Evolutionary conservation across 495 filamentous ascomycete genomes (phyloP).

Genomic region (Oleoguttula mirabilis): DNA sequence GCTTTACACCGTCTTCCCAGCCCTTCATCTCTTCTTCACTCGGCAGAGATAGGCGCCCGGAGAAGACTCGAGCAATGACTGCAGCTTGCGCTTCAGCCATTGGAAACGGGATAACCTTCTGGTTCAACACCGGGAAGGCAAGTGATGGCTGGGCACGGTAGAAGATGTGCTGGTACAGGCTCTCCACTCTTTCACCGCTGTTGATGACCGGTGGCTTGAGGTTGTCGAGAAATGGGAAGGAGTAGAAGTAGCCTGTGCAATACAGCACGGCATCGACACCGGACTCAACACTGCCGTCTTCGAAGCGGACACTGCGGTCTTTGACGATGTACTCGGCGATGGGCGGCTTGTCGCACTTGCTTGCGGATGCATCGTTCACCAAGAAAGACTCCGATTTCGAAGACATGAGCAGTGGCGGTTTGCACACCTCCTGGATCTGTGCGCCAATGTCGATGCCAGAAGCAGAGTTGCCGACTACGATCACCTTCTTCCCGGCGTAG

Average conservation of each 20-base stretch:
- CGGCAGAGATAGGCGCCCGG: slow-evolving; percentile 54
- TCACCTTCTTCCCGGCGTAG: slow-evolving; percentile 51
- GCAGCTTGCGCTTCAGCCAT: slow-evolving; percentile 67
- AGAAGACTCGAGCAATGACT: slow-evolving; percentile 63
- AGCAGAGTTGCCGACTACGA: slow-evolving; percentile 67
- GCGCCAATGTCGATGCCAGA: slow-evolving; percentile 70
- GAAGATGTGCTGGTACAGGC: slow-evolving; percentile 68
- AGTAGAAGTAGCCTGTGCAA: slow-evolving; percentile 64
- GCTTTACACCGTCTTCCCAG: slow-evolving; percentile 45
- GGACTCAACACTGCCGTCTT: slow-evolving; percentile 41
- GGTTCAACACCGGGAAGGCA: slow-evolving; percentile 60
- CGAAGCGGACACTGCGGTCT: slow-evolving; percentile 41
- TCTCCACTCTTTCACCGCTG: slow-evolving; percentile 53
- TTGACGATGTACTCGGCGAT: slow-evolving; percentile 45
- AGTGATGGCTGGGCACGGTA: slow-evolving; percentile 64
- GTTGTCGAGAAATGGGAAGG: slow-evolving; percentile 54
- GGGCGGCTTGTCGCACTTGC: slow-evolving; percentile 44
- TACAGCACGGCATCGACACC: slow-evolving; percentile 58
- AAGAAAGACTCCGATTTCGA: slow-evolving; percentile 35
- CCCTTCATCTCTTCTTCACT: slow-evolving; percentile 45
- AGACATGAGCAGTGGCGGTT: slow-evolving; percentile 43
- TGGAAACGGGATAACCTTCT: slow-evolving; percentile 75
- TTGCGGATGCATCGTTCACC: slow-evolving; percentile 15
- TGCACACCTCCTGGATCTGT: slow-evolving; percentile 50
- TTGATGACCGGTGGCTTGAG: slow-evolving; percentile 49